Conservation (phyloP, 306 rosid genomes). For the Ormosia emarginata region DNA sequence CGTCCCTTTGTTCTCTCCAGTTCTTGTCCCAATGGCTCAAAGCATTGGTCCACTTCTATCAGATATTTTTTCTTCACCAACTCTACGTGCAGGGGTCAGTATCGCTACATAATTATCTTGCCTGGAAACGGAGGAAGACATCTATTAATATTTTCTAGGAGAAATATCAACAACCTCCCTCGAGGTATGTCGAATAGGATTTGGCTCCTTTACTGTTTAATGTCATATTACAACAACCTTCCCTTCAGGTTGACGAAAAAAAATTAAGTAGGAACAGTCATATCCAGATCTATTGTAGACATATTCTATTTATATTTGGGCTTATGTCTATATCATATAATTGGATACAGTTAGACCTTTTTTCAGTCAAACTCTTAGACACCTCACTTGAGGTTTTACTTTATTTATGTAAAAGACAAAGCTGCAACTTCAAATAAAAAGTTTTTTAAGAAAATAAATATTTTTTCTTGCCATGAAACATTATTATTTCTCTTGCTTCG, state of each 20-base stretch:
- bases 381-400: not conserved
- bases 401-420: not conserved
- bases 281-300: not conserved
- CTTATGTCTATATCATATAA: not conserved
- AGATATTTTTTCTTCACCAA: conserved; percentile 86
- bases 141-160: conserved; percentile 23
- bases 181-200: conserved; percentile 30
- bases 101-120: conserved; percentile 20
- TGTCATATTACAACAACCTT: conserved; percentile 24
- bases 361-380: not conserved
- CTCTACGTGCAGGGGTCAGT: conserved; percentile 90
- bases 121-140: conserved; percentile 1
- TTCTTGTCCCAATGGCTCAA: conserved; percentile 91
- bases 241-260: conserved; percentile 13
- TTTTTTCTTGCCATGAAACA: not conserved
- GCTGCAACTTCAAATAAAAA: not conserved
- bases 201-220: conserved; percentile 17
- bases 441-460: not conserved
- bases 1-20: conserved; percentile 92
- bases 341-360: not conserved
- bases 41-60: conserved; percentile 89
- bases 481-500: not conserved
- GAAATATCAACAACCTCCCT: conserved; percentile 25
- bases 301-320: not conserved
- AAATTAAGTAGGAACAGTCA: not conserved